Evolutionary conservation across 2,329 filamentous ascomycete genomes (phyloP).

Genomic region (Colletotrichum horii): DNA sequence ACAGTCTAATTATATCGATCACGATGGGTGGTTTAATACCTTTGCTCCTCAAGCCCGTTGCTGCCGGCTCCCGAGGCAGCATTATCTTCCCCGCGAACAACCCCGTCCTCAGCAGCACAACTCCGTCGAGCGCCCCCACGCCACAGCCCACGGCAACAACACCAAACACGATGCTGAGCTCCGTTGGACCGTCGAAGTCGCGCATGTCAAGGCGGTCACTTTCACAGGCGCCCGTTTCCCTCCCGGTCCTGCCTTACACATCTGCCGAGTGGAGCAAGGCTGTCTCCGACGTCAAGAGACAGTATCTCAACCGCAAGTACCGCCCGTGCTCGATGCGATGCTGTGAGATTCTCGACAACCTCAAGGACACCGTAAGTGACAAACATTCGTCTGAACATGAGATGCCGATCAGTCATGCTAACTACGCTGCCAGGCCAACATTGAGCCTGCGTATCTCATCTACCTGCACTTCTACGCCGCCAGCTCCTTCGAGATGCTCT

Average conservation of each 20-base stretch:
- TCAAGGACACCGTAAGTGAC: constrained; percentile 48
- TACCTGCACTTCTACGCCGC: constrained; percentile 69
- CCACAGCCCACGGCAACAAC: constrained; percentile 23
- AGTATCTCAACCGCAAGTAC: constrained; percentile 56
- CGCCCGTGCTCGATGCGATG: constrained; percentile 59
- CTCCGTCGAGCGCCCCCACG: not conserved
- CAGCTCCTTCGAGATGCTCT: constrained; percentile 62
- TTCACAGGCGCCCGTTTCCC: constrained; percentile 25
- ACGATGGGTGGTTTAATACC: constrained; percentile 37
- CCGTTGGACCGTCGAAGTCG: constrained; percentile 18
- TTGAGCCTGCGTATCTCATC: constrained; percentile 61
- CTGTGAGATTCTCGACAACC: constrained; percentile 55
- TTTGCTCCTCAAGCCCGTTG: constrained; percentile 30
- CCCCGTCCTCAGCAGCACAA: not conserved
- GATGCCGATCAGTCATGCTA: constrained; percentile 5
- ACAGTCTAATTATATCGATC: not conserved
- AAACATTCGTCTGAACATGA: not conserved
- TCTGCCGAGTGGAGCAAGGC: constrained; percentile 55
- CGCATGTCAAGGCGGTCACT: constrained; percentile 26
- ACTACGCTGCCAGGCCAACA: constrained; percentile 32
- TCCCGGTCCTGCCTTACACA: constrained; percentile 45
- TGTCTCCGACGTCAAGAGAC: constrained; percentile 58
- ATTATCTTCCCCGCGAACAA: constrained; percentile 23
- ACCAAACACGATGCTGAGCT: constrained; percentile 30
- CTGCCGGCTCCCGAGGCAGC: constrained; percentile 21